Conservation (phyloP, 805 yeast genomes). For the Candida nitratophila region DNA sequence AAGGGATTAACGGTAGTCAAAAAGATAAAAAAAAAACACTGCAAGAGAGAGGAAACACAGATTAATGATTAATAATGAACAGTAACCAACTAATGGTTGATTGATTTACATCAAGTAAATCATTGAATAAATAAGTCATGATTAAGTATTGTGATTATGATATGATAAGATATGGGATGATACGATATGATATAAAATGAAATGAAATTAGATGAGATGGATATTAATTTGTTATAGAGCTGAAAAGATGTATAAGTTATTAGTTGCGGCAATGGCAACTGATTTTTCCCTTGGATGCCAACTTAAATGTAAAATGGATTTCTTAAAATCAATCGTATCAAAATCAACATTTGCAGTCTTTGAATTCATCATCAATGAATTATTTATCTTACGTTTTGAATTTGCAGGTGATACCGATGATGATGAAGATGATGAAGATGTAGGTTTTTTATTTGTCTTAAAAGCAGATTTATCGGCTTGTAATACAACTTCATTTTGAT, state of each 20-base stretch:
- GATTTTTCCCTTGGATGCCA: slow-evolving; percentile 98
- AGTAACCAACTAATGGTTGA: no score
- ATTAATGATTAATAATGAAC: no score
- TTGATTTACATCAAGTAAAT: background rate
- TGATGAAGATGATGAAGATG: slow-evolving; percentile 9
- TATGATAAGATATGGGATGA: no score
- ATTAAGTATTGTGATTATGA: no score
- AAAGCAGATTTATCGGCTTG: slow-evolving; percentile 98
- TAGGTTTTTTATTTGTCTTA: slow-evolving; percentile 54
- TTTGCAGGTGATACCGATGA: background rate
- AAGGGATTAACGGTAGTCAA: no score
- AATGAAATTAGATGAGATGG: background rate
- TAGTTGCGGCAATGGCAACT: slow-evolving; percentile 97
- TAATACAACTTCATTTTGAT: slow-evolving; percentile 62
- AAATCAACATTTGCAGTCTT: slow-evolving; percentile 51
- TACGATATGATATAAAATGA: no score
- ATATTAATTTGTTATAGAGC: slow-evolving; percentile 38
- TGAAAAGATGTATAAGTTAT: slow-evolving; percentile 81
- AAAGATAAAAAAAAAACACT: no score
- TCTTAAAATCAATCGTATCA: slow-evolving; percentile 85
- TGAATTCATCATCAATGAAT: slow-evolving; percentile 32
- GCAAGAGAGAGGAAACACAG: no score
- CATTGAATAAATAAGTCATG: no score
- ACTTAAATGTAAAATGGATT: slow-evolving; percentile 87
- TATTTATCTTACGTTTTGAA: slow-evolving; percentile 3